Base-by-base conservation (phyloP, 2,329 filamentous ascomycete genomes). In the Neofusicoccum cordaticola region DNA sequence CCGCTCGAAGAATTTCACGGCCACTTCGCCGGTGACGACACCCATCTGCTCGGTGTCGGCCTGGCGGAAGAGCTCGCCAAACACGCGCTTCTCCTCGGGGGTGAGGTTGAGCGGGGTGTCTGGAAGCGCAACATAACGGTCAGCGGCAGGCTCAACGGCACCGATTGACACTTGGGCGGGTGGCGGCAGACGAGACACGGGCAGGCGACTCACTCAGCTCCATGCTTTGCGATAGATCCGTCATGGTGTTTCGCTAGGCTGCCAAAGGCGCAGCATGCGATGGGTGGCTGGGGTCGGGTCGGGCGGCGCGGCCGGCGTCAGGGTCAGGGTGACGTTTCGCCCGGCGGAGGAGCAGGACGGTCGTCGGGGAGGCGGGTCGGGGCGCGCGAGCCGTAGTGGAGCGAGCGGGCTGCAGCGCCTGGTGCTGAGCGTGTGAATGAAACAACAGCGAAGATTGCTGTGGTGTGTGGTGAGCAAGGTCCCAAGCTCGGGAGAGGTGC, bases 1-100 rank as follows among this genome's bases (percentile, higher is more conserved):
- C 83, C 95, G 95, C 79, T 98, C 93, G 75, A 99, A 99, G 83
- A 99, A 98, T 77, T 93, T 92, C 77, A 99, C 93, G 66, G 95
- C 95, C 67, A 96, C 86, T 79, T 99, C 95, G 78, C 95, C 95
- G 17, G 95, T 97, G 39, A 99, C 92, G 68, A 98, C 93, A 64
- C 93, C 93, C 65, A 97, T 89, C 75, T 87, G 90, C 71, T 97
- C 95, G 66, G 90, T 90, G 79, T 99, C 95, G 69, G 95, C 95
- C 72, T 93, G 90, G 77, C 91, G 88, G 81, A 99, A 97, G 68
- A 99, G 88, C 79, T 95, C 92, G 71, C 90, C 92, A 79, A 96
- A 99, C 66, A 91, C 87, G 78, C 92, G 90, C 82, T 96, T 97
- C 85, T 99, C 95, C 70, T 98, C 93, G 56, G 91, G 81, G 35